Conservation (phyloP, 768 basidiomycete genomes). For the Boletales sp. region DNA sequence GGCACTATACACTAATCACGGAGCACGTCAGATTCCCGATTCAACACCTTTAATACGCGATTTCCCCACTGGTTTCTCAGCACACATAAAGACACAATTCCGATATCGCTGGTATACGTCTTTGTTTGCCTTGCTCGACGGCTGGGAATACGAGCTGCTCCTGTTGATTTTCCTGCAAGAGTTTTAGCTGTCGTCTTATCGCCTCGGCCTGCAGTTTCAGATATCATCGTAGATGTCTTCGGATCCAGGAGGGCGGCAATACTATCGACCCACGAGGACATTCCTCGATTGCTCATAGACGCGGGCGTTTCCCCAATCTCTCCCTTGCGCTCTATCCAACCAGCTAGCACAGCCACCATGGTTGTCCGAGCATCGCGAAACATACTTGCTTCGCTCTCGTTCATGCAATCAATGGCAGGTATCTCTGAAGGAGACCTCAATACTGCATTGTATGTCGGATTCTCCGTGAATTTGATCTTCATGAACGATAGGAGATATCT, state of each 20-base stretch:
- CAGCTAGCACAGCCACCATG: constrained; percentile 34
- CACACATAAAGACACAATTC: constrained; percentile 47
- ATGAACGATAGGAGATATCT: constrained; percentile 32
- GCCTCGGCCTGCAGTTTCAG: constrained; percentile 31
- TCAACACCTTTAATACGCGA: constrained; percentile 45
- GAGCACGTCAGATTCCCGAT: constrained; percentile 31
- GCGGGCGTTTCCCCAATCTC: constrained; percentile 21
- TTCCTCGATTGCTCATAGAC: constrained; percentile 29
- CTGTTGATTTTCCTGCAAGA: constrained; percentile 52
- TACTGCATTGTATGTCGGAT: constrained; percentile 33
- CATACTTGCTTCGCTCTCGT: constrained; percentile 33
- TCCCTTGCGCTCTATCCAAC: constrained; percentile 22
- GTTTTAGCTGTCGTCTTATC: constrained; percentile 52
- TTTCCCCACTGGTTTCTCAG: constrained; percentile 60
- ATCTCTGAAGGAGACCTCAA: constrained; percentile 32
- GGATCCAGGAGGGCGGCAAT: constrained; percentile 35
- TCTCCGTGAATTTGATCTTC: constrained; percentile 39
- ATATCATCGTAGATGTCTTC: constrained; percentile 48
- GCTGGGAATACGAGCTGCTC: constrained; percentile 48
- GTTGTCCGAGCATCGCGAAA: constrained; percentile 39
- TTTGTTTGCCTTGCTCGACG: constrained; percentile 53
- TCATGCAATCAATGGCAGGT: constrained; percentile 14
- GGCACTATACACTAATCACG: neutral
- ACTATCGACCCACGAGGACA: constrained; percentile 34
- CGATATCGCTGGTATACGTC: constrained; percentile 57